phyloP scores from a whole-genome alignment of 768 basidiomycete species.

The Grammothele lineata region DNA sequence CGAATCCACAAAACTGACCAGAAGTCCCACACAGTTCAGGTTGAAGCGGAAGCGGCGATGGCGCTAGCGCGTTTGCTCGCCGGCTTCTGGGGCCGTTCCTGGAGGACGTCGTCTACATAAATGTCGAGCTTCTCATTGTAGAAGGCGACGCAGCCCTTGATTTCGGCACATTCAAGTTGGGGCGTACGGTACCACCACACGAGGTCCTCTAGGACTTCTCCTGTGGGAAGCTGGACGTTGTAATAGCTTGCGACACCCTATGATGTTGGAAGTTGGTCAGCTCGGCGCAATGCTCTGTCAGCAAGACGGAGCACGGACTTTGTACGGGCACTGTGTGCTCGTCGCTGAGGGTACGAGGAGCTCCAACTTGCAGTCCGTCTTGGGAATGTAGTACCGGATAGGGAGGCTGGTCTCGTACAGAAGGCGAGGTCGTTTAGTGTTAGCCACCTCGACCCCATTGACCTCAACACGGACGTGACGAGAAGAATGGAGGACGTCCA shows the following conservation, averaged over 20 bases:
- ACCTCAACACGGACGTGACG: slow-evolving; percentile 57
- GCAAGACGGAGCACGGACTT: slow-evolving; percentile 36
- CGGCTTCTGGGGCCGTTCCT: slow-evolving; percentile 27
- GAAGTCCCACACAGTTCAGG: no score
- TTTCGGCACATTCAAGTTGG: slow-evolving; percentile 43
- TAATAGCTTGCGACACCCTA: slow-evolving; percentile 63
- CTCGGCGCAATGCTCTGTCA: neutral
- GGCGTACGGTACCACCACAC: slow-evolving; percentile 65
- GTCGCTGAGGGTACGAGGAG: slow-evolving; percentile 44
- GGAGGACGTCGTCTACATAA: slow-evolving; percentile 56
- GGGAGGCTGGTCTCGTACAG: slow-evolving; percentile 56
- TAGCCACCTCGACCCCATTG: slow-evolving; percentile 59
- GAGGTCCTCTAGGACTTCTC: slow-evolving; percentile 41
- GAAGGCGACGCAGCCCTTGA: slow-evolving; percentile 52
- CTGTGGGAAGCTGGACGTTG: slow-evolving; percentile 42
- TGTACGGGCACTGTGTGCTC: slow-evolving; percentile 57
- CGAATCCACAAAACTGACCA: no score
- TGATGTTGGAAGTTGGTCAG: neutral
- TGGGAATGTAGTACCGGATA: slow-evolving; percentile 58
- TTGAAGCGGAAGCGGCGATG: neutral
- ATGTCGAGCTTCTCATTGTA: slow-evolving; percentile 68
- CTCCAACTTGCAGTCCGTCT: slow-evolving; percentile 49
- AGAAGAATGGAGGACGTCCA: slow-evolving; percentile 58
- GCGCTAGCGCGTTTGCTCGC: slow-evolving; percentile 8
- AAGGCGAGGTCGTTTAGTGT: slow-evolving; percentile 49